Conservation (phyloP, 2,329 filamentous ascomycete genomes). For the Aureobasidium sp. region DNA sequence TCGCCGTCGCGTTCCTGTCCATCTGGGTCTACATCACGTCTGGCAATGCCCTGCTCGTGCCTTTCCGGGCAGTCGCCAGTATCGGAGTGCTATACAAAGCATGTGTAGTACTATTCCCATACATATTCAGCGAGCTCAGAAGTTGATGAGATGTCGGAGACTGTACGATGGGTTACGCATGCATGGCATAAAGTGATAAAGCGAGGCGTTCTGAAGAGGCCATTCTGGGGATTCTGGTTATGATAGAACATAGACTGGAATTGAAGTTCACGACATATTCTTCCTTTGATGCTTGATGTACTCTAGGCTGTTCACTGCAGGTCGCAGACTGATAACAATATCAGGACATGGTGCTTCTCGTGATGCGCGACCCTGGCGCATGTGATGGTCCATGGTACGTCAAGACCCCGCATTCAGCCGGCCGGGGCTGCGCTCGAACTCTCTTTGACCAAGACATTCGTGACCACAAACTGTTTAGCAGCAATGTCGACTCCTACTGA, state of each 20-base stretch:
- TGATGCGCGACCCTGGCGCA: too few relatives aligned
- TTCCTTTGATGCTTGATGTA: too few relatives aligned
- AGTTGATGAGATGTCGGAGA: conserved; percentile 3
- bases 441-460: background rate
- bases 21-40: conserved; percentile 62
- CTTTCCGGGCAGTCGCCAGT: conserved; percentile 34
- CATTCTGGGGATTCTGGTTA: too few relatives aligned
- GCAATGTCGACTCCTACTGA: conserved; percentile 3
- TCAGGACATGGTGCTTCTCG: too few relatives aligned
- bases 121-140: conserved; percentile 34
- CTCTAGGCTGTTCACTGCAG: too few relatives aligned
- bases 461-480: background rate
- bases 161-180: background rate
- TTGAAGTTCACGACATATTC: too few relatives aligned
- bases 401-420: background rate
- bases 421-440: background rate
- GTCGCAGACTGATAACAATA: too few relatives aligned
- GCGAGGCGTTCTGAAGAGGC: conserved; percentile 9
- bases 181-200: conserved; percentile 5
- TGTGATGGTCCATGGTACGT: background rate
- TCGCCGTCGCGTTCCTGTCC: conserved; percentile 79
- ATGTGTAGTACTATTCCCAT: conserved; percentile 46
- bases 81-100: conserved; percentile 47
- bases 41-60: conserved; percentile 36
- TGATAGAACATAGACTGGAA: too few relatives aligned